Percentiles rank a stretch among this genome's conserved stretches.
phyloP scores from a whole-genome alignment of 75 land plant genomes.

The Selaginella tamariscina region DNA sequence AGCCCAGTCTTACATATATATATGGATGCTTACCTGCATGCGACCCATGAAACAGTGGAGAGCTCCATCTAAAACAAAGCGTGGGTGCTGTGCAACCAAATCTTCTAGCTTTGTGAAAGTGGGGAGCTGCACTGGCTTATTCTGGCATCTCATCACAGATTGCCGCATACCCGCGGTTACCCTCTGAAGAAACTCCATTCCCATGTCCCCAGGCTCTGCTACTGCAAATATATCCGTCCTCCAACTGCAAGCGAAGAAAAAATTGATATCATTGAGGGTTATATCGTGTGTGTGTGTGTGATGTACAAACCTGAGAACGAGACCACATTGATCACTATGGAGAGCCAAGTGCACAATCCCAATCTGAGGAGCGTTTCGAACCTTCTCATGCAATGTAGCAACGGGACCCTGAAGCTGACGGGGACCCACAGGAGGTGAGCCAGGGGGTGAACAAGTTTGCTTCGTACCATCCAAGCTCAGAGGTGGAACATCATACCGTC shows the following conservation, averaged over 20 bases:
- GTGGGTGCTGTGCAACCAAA: constrained; percentile 51
- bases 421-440: constrained; percentile 63
- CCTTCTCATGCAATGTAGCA: constrained; percentile 54
- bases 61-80: constrained; percentile 62
- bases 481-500: constrained; percentile 76
- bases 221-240: constrained; percentile 94
- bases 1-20: no score
- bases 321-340: constrained; percentile 69
- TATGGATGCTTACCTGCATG: constrained; percentile 82
- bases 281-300: neutral
- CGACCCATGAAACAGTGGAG: constrained; percentile 90
- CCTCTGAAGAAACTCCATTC: constrained; percentile 64
- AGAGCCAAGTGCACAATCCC: constrained; percentile 88
- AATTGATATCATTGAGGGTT: no score
- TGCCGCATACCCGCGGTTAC: constrained; percentile 49
- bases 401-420: constrained; percentile 59
- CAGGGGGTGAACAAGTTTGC: constrained; percentile 40
- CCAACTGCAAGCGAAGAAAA: constrained; percentile 47
- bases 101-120: constrained; percentile 47
- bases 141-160: constrained; percentile 16
- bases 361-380: constrained; percentile 77
- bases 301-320: constrained; percentile 55
- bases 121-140: constrained; percentile 33
- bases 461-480: constrained; percentile 78
- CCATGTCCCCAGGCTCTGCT: constrained; percentile 97